These are phyloP conservation scores for Pterocarpus macrocarpus DNA, from an alignment of 306 rosid species.

Conservation along the genomic window DNA sequence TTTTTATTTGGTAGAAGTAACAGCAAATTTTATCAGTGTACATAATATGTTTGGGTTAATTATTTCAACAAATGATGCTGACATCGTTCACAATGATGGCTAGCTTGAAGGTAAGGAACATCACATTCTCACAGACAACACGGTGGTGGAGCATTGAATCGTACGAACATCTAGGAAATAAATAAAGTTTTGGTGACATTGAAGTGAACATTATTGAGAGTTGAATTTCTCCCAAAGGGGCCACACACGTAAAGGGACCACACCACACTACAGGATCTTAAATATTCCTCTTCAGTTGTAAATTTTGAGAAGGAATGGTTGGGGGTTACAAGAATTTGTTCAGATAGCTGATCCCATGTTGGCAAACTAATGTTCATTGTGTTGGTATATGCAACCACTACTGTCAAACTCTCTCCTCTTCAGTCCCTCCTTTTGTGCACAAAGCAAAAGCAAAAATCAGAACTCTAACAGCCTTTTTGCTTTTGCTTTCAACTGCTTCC, in stretches of 20 bases:
- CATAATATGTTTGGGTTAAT: background rate
- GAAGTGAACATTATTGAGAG: constrained; percentile 34
- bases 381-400: constrained; percentile 4
- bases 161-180: constrained; percentile 1
- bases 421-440: background rate
- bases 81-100: constrained; percentile 49
- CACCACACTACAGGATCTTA: constrained; percentile 32
- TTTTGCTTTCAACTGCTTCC: constrained; percentile 32
- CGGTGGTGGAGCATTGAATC: constrained; percentile 1
- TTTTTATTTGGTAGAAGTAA: background rate
- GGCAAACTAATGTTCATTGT: background rate
- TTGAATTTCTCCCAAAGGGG: constrained; percentile 30
- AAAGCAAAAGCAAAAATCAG: constrained; percentile 24
- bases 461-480: constrained; percentile 1
- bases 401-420: background rate
- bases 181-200: background rate
- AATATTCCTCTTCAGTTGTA: constrained; percentile 45
- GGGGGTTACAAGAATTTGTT: background rate
- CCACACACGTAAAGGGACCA: constrained; percentile 31
- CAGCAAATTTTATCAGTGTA: background rate
- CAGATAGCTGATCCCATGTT: background rate
- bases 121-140: constrained; percentile 9
- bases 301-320: constrained; percentile 18
- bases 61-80: constrained; percentile 13
- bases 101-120: constrained; percentile 45